Evolutionary conservation across 2,329 filamentous ascomycete species (phyloP).

Genomic region (Trichophyton equinum): DNA sequence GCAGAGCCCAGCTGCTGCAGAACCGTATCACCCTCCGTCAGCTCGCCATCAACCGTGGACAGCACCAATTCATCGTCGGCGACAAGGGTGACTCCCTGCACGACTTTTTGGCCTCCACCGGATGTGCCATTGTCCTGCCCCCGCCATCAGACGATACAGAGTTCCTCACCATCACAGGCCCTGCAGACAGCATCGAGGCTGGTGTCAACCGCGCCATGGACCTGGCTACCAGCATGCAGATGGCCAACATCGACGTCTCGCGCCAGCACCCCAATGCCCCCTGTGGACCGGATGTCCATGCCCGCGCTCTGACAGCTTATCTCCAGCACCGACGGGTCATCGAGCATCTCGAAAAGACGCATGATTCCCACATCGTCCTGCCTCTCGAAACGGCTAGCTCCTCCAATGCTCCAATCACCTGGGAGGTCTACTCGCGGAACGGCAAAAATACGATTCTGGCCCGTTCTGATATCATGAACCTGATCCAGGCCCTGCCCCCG

Average conservation of each 20-base stretch:
- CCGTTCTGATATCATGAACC: constrained; percentile 37
- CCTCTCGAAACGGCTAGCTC: constrained; percentile 49
- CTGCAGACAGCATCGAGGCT: constrained; percentile 55
- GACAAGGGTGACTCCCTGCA: constrained; percentile 66
- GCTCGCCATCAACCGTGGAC: constrained; percentile 67
- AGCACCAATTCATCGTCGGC: constrained; percentile 91
- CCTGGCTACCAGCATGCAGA: constrained; percentile 75
- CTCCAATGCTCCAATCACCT: constrained; percentile 50
- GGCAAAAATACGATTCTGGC: constrained; percentile 56
- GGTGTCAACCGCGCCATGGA: constrained; percentile 79
- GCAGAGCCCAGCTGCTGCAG: constrained; percentile 61
- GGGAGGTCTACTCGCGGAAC: constrained; percentile 80
- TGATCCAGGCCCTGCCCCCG: constrained; percentile 38
- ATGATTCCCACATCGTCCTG: constrained; percentile 78
- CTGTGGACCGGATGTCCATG: constrained; percentile 62
- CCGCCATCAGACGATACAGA: constrained; percentile 39
- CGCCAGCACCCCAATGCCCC: constrained; percentile 65
- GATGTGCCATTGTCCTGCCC: constrained; percentile 10
- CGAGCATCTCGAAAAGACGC: constrained; percentile 63
- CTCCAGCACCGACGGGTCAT: constrained; percentile 71
- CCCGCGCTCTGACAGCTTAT: constrained; percentile 77
- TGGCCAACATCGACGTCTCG: constrained; percentile 68
- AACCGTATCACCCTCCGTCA: constrained; percentile 65
- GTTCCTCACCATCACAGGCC: constrained; percentile 73
- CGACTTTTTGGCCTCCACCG: constrained; percentile 54